phyloP scores from a whole-genome alignment of 2,329 filamentous ascomycete genomes.

The Pseudogymnoascus destructans region DNA sequence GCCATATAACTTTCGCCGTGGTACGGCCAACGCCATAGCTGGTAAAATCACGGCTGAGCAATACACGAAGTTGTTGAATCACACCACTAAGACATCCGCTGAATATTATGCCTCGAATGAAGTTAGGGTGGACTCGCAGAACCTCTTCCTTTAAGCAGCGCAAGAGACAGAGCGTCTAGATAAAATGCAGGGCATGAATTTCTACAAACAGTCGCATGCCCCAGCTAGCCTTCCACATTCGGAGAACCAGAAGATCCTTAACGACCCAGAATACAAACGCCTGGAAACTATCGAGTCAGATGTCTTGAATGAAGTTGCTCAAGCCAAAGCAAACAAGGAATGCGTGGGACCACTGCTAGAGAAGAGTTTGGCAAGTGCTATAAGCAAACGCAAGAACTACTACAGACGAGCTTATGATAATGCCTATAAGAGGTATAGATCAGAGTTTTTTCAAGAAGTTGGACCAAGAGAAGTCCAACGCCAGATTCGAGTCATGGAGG shows the following conservation, averaged over 20 bases:
- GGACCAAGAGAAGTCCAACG: not conserved
- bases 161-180: not conserved
- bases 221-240: not conserved
- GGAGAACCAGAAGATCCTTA: not conserved
- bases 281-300: not conserved
- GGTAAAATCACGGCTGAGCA: not conserved
- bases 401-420: not conserved
- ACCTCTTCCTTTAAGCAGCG: not conserved
- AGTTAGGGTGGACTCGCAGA: not conserved
- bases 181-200: not conserved
- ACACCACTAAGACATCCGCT: not conserved
- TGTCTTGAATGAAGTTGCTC: not conserved
- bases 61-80: not conserved
- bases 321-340: not conserved
- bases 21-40: not conserved
- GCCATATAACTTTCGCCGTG: not conserved
- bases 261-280: not conserved
- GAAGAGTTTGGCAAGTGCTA: not conserved
- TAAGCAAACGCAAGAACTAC: conserved; percentile 6
- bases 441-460: conserved; percentile 1
- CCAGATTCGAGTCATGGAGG: not conserved
- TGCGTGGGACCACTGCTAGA: not conserved
- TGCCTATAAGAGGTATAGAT: not conserved
- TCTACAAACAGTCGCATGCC: not conserved
- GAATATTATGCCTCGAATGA: conserved; percentile 1